A percentile compares a stretch with the other conserved stretches of the same genome.
These are phyloP conservation scores for Dictyostelium capitatum DNA, from an alignment of 78 protist genomes.

Conservation along the genomic window DNA sequence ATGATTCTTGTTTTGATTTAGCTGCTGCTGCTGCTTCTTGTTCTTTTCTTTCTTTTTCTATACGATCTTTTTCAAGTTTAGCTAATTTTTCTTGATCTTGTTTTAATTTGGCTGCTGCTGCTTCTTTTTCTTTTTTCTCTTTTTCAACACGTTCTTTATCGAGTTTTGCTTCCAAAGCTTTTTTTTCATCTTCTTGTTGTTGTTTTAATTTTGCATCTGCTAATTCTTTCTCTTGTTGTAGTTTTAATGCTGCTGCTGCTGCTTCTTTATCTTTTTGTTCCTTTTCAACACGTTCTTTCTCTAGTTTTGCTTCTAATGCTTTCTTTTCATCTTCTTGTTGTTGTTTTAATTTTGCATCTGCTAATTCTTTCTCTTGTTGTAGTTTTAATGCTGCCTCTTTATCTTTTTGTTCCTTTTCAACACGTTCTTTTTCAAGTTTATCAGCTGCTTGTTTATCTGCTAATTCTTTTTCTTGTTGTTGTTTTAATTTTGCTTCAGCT, in stretches of 20 bases:
- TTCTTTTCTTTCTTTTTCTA: slow-evolving; percentile 29
- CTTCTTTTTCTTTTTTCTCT: slow-evolving; percentile 41
- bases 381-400: not conserved
- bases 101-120: slow-evolving; percentile 1
- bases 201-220: not conserved
- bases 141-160: slow-evolving; percentile 10
- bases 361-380: not conserved
- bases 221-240: not conserved
- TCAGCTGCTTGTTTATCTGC: not conserved
- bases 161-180: not conserved
- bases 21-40: slow-evolving; percentile 11
- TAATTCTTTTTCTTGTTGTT: not conserved
- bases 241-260: not conserved
- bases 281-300: slow-evolving; percentile 17
- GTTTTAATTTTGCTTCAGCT: not conserved
- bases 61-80: not conserved
- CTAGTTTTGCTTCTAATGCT: not conserved
- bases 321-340: slow-evolving; percentile 12
- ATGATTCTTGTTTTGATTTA: slow-evolving; percentile 9
- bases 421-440: not conserved
- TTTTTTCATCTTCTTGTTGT: not conserved
- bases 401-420: not conserved
- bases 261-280: not conserved
- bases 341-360: not conserved
- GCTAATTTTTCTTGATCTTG: not conserved